These are phyloP conservation scores for Paramecium sonneborni DNA, from an alignment of 73 alveolate species.

Conservation along the genomic window DNA sequence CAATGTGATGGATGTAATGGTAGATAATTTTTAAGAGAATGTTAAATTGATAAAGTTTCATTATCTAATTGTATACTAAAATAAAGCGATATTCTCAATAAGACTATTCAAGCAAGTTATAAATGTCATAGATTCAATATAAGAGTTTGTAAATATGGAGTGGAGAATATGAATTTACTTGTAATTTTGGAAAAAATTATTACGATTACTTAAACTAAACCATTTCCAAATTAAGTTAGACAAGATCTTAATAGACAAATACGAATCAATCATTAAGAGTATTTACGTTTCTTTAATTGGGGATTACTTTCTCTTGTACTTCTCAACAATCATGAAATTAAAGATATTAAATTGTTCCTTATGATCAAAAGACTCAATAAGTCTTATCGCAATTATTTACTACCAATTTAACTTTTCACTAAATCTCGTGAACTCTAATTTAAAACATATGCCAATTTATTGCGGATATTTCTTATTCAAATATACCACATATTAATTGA, in stretches of 20 bases:
- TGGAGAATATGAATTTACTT: not conserved
- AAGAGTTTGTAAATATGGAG: not conserved
- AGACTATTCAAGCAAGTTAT: not conserved
- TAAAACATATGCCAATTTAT: not conserved
- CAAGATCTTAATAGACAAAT: not conserved
- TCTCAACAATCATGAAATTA: not conserved
- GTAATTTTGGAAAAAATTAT: not conserved
- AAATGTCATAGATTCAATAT: not conserved
- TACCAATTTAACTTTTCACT: not conserved
- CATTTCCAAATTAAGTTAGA: not conserved
- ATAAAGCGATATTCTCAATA: not conserved
- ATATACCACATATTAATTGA: slow-evolving; percentile 19
- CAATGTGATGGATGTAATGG: slow-evolving; percentile 23
- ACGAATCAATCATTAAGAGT: not conserved
- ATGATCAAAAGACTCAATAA: not conserved
- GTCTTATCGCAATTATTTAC: not conserved
- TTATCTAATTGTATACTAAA: not conserved
- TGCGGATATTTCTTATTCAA: slow-evolving; percentile 7
- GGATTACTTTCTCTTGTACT: not conserved
- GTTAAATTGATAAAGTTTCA: not conserved
- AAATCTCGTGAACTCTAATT: not conserved
- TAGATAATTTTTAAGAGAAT: not conserved
- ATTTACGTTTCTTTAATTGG: not conserved
- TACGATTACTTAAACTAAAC: not conserved
- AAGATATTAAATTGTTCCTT: not conserved